These are phyloP conservation scores for Oropetium thomaeum DNA, from an alignment of 176 grass and related monocot genomes.

Conservation along the genomic window DNA sequence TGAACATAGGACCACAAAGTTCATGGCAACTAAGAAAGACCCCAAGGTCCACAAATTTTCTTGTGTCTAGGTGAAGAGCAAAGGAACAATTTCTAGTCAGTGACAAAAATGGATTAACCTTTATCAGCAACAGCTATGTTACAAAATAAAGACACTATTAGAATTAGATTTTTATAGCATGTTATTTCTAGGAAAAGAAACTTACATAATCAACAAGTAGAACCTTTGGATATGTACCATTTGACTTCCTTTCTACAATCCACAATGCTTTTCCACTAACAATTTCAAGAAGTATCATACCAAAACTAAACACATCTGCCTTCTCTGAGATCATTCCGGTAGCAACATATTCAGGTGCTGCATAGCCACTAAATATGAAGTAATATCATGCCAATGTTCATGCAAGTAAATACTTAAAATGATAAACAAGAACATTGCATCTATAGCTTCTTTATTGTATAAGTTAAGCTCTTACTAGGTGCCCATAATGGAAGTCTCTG, in stretches of 20 bases:
- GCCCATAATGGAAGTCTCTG: neutral
- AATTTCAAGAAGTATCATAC: slow-evolving; percentile 35
- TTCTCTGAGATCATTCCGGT: slow-evolving; percentile 34
- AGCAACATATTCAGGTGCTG: slow-evolving; percentile 37
- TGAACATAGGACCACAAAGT: neutral
- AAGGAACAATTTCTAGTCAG: neutral
- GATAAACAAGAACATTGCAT: neutral
- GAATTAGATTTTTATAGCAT: neutral
- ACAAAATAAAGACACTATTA: neutral
- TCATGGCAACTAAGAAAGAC: neutral
- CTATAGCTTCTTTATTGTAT: neutral
- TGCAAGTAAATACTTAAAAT: neutral
- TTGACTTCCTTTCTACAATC: neutral
- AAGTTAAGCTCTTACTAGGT: slow-evolving; percentile 27
- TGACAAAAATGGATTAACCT: neutral
- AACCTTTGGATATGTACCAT: neutral
- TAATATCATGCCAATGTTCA: neutral
- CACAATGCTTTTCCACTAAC: slow-evolving; percentile 23
- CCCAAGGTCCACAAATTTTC: neutral
- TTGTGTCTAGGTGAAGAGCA: neutral
- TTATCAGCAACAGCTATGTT: neutral
- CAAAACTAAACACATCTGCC: slow-evolving; percentile 43
- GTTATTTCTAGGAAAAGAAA: neutral
- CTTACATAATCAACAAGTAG: neutral
- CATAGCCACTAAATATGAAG: slow-evolving; percentile 32